Evolutionary conservation across 129 eudicot species (phyloP).

Genomic region (Solidago caesia): DNA sequence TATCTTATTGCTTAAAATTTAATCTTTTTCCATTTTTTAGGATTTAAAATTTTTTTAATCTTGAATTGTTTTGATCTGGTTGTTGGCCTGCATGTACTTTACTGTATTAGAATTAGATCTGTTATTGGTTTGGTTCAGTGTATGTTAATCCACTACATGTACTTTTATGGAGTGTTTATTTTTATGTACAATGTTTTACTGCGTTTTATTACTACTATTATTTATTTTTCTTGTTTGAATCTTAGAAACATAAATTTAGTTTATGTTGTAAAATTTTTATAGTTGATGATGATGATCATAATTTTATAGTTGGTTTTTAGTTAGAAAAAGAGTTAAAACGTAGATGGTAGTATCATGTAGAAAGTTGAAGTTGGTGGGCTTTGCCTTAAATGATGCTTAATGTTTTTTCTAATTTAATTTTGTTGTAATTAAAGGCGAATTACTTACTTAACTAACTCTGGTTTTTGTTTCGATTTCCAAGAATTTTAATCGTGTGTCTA

Average conservation of each 20-base stretch:
- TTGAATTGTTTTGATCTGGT: conserved; percentile 15
- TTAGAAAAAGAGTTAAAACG: too few relatives aligned
- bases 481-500: neutral
- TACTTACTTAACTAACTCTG: too few relatives aligned
- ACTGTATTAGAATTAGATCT: conserved; percentile 8
- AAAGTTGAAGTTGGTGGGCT: too few relatives aligned
- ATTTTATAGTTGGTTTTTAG: neutral
- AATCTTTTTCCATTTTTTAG: neutral
- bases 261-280: conserved; percentile 1
- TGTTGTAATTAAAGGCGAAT: too few relatives aligned
- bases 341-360: too few relatives aligned
- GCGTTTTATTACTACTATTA: neutral
- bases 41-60: neutral
- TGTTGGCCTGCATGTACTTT: conserved; percentile 11
- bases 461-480: neutral
- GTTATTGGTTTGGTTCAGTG: too few relatives aligned
- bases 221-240: neutral
- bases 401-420: too few relatives aligned
- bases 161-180: neutral
- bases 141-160: too few relatives aligned
- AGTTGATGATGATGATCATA: neutral
- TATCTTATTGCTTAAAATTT: conserved; percentile 13
- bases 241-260: neutral
- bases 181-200: conserved; percentile 2
- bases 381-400: too few relatives aligned